phyloP scores from a whole-genome alignment of 352 stramenopile genomes.

The Phytophthora palmivora region DNA sequence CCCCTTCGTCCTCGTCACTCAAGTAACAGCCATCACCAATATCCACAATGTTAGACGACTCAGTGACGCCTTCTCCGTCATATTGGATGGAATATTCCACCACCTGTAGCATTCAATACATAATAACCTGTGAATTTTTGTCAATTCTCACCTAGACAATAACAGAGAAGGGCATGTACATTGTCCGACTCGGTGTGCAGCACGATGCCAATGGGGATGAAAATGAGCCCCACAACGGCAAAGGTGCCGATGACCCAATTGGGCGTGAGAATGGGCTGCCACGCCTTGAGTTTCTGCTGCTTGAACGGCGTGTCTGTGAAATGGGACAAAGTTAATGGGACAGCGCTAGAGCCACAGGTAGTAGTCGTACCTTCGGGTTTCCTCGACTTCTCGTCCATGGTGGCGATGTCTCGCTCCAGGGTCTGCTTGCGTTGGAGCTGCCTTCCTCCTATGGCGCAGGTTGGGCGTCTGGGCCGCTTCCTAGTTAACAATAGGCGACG shows the following conservation, averaged over 20 bases:
- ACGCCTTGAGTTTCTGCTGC: constrained; percentile 93
- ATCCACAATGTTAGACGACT: constrained; percentile 66
- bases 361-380: constrained; percentile 74
- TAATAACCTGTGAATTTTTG: constrained; percentile 1
- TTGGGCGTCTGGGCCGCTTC: constrained; percentile 17
- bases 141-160: neutral
- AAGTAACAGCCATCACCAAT: constrained; percentile 72
- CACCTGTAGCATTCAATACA: constrained; percentile 49
- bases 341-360: neutral
- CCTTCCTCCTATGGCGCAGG: constrained; percentile 30
- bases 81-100: constrained; percentile 93
- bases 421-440: constrained; percentile 35
- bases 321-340: constrained; percentile 4
- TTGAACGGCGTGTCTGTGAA: constrained; percentile 86
- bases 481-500: constrained; percentile 23
- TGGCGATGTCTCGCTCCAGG: constrained; percentile 31
- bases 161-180: constrained; percentile 42
- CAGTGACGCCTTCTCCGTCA: constrained; percentile 69
- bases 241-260: constrained; percentile 96
- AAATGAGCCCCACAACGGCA: constrained; percentile 93
- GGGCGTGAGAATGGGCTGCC: constrained; percentile 97
- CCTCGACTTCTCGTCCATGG: constrained; percentile 88
- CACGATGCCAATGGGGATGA: constrained; percentile 94
- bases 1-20: constrained; percentile 60
- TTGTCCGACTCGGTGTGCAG: constrained; percentile 89